Conservation (phyloP, 768 basidiomycete species). For the Boletellus ananas region DNA sequence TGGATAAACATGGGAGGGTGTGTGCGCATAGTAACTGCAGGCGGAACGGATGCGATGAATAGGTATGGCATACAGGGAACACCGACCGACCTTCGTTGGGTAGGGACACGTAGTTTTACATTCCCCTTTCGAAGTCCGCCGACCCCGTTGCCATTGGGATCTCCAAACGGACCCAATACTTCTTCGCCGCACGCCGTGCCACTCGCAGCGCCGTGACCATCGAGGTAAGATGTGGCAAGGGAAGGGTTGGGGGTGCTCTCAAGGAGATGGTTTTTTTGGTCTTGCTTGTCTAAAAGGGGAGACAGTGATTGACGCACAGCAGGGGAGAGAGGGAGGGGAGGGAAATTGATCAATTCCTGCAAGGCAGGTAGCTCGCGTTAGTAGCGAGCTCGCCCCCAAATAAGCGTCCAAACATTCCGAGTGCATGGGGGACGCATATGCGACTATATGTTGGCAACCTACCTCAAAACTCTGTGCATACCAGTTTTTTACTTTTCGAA, state of each 20-base stretch:
- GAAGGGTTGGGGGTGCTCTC: constrained; percentile 81
- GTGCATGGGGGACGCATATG: neutral
- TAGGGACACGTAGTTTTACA: constrained; percentile 72
- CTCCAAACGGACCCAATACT: constrained; percentile 3
- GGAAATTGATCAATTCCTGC: constrained; percentile 88
- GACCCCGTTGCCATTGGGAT: constrained; percentile 28
- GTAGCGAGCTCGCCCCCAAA: neutral
- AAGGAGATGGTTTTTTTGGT: constrained; percentile 47
- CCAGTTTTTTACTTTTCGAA: constrained; percentile 96
- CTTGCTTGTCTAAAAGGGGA: constrained; percentile 36
- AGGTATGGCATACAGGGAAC: constrained; percentile 1
- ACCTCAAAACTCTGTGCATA: constrained; percentile 99
- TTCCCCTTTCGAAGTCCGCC: constrained; percentile 46
- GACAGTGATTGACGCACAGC: constrained; percentile 67
- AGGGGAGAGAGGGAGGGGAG: constrained; percentile 64
- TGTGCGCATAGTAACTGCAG: constrained; percentile 81
- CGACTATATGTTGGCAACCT: constrained; percentile 17
- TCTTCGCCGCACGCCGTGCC: constrained; percentile 8
- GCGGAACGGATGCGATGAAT: neutral
- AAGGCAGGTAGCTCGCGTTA: neutral
- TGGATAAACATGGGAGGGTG: constrained; percentile 70
- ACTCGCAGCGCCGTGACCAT: constrained; percentile 30
- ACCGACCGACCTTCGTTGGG: constrained; percentile 66
- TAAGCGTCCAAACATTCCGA: neutral
- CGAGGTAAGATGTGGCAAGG: constrained; percentile 34